Evolutionary conservation across 1,284 basidiomycete genomes (phyloP).

Genomic region (Takashimella tepidaria): DNA sequence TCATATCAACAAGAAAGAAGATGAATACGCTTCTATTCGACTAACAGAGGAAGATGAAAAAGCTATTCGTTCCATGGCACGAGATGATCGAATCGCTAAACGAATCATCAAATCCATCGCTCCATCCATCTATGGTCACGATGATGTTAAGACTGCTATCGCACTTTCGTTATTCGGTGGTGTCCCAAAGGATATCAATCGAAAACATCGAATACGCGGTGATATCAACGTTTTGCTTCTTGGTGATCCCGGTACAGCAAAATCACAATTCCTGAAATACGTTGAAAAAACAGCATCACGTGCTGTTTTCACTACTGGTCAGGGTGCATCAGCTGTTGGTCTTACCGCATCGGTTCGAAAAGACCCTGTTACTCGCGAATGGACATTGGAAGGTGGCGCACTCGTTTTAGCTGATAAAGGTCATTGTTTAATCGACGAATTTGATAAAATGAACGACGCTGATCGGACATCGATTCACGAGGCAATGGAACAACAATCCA

Average conservation of each 20-base stretch:
- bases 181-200: slow-evolving; percentile 89
- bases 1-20: slow-evolving; percentile 94
- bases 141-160: slow-evolving; percentile 97
- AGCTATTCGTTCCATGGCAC: slow-evolving; percentile 76
- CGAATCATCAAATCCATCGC: slow-evolving; percentile 98
- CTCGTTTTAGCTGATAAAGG: slow-evolving; percentile 97
- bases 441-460: slow-evolving; percentile 99
- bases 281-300: slow-evolving; percentile 97
- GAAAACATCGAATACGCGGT: slow-evolving; percentile 92
- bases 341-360: slow-evolving; percentile 96
- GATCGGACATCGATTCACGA: slow-evolving; percentile 98
- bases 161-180: slow-evolving; percentile 93
- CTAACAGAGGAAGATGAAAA: slow-evolving; percentile 95
- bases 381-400: slow-evolving; percentile 97
- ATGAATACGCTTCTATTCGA: slow-evolving; percentile 87
- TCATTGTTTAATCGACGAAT: slow-evolving; percentile 98
- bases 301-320: slow-evolving; percentile 97
- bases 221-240: slow-evolving; percentile 96
- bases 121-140: slow-evolving; percentile 97
- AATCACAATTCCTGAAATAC: slow-evolving; percentile 99
- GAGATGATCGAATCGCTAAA: slow-evolving; percentile 91
- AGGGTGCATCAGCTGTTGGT: slow-evolving; percentile 97
- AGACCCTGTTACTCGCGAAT: slow-evolving; percentile 94
- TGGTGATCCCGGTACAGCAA: slow-evolving; percentile 96
- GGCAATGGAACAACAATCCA: slow-evolving; percentile 99